These are phyloP conservation scores for Debaryomyces psychrophilus DNA, from an alignment of 1,139 yeast species.

Conservation along the genomic window DNA sequence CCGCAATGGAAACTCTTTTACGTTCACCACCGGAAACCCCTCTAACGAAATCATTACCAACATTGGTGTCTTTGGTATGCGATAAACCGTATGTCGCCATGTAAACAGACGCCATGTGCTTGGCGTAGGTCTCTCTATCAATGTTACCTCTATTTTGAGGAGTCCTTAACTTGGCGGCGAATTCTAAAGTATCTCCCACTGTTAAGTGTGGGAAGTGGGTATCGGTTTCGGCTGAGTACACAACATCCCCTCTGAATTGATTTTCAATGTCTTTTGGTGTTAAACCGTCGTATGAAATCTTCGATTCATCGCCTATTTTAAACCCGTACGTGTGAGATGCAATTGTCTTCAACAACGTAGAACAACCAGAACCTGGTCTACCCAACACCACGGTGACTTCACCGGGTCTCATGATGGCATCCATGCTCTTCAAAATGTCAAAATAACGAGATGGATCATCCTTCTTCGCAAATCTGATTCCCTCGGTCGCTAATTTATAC, in stretches of 20 bases:
- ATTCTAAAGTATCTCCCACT: slow-evolving; percentile 68
- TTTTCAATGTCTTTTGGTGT: slow-evolving; percentile 20
- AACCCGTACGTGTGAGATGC: slow-evolving; percentile 25
- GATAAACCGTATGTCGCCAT: slow-evolving; percentile 75
- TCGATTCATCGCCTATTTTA: slow-evolving; percentile 51
- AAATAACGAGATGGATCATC: slow-evolving; percentile 23
- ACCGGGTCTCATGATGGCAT: slow-evolving; percentile 37
- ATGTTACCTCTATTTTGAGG: slow-evolving; percentile 68
- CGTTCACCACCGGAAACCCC: slow-evolving; percentile 89
- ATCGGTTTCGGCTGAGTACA: slow-evolving; percentile 73
- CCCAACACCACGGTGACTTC: slow-evolving; percentile 42
- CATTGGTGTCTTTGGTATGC: slow-evolving; percentile 69
- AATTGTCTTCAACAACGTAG: slow-evolving; percentile 66
- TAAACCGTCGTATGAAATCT: slow-evolving; percentile 30
- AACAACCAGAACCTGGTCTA: slow-evolving; percentile 49
- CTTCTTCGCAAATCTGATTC: slow-evolving; percentile 15
- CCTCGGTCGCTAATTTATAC: slow-evolving; percentile 24
- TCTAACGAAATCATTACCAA: slow-evolving; percentile 70
- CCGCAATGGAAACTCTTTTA: slow-evolving; percentile 68
- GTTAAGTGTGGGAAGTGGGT: slow-evolving; percentile 72
- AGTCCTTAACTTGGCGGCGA: slow-evolving; percentile 65
- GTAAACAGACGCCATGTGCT: slow-evolving; percentile 62
- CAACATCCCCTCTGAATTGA: slow-evolving; percentile 57
- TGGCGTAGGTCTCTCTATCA: slow-evolving; percentile 57
- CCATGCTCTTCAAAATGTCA: slow-evolving; percentile 40